Percentiles rank a stretch among this genome's conserved stretches.
phyloP scores from a whole-genome alignment of 225 moss, liverwort and hornwort species.

The Marchantia polymorpha region DNA sequence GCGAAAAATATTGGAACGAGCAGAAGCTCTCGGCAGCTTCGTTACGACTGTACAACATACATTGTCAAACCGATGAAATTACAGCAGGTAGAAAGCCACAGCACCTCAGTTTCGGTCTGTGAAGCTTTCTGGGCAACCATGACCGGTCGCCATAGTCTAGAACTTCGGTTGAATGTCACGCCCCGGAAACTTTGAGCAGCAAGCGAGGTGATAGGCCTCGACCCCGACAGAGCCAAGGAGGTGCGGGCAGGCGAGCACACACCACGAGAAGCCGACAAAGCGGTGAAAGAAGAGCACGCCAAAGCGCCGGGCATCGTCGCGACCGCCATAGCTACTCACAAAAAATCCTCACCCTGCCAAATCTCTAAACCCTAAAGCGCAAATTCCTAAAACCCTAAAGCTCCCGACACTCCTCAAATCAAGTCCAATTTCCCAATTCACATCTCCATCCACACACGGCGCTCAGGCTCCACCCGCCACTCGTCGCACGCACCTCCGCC shows the following conservation, averaged over 20 bases:
- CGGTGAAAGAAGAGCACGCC: background rate
- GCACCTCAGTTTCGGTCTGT: conserved; percentile 27
- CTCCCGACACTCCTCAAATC: background rate
- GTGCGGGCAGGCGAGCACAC: background rate
- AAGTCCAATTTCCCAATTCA: background rate
- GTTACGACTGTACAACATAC: too few relatives aligned
- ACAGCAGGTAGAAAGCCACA: background rate
- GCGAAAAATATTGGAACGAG: too few relatives aligned
- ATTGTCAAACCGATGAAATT: background rate
- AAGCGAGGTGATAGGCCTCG: background rate
- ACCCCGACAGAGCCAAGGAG: background rate
- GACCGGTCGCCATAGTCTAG: conserved; percentile 9
- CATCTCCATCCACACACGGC: background rate
- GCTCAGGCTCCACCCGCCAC: too few relatives aligned
- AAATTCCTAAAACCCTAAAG: conserved; percentile 17
- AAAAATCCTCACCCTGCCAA: background rate
- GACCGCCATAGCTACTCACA: conserved; percentile 10
- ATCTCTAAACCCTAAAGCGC: background rate
- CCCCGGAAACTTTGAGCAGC: background rate
- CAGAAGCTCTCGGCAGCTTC: too few relatives aligned
- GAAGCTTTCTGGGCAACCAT: conserved; percentile 20
- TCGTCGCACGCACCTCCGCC: background rate
- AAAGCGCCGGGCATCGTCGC: conserved; percentile 18
- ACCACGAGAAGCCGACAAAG: background rate
- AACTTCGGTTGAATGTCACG: background rate